Base-by-base conservation (phyloP, 2,329 filamentous ascomycete genomes). In the Camillea tinctor region DNA sequence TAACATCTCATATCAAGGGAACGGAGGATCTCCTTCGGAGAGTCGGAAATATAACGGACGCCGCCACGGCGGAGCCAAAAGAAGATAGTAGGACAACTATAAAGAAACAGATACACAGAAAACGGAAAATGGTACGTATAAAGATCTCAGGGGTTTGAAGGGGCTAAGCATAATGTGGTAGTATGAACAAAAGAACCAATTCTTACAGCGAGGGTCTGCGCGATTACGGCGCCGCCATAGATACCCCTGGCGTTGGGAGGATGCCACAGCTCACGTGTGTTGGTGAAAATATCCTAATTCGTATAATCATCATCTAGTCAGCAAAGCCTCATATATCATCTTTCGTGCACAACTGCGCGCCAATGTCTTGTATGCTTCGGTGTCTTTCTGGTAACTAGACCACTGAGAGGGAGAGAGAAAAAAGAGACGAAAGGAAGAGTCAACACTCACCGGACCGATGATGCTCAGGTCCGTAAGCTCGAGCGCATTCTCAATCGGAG, bases 151-250 rank as follows among this genome's bases (percentile, higher is more conserved):
- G n/a, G n/a, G n/a, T n/a, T n/a, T n/a, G n/a, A n/a, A n/a, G 26
- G 26, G 36, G 36, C 36, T 44, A 44, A 17, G 36, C 36, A 44
- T 44, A 44, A 36, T 22, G 9, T 50, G 21, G 21, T 24, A 54
- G 11, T 53, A 30, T 17, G 44, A 44, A 24, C 20, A 40, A 24
- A 56, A 30, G 17, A 30, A 50, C 26, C 3, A 61, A 50, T 23
- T 65, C 72, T 23, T 72, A 74, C 72, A 56, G 71, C 70, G 44
- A 74, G 63, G 7, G 72, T 74, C 81, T 98, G 94, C 53, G 94
- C 93, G 68, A 99, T 97, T 44, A 96, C 93, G 59, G 91, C 88
- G 66, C 93, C 93, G 73, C 95, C 95, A 72, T 92, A 99, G 76
- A 99, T 93, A 62, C 95, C 95, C 57, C 95, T 88, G 2, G 95